phyloP scores from a whole-genome alignment of 169 alveolate genomes.

The Plasmodium knowlesi region DNA sequence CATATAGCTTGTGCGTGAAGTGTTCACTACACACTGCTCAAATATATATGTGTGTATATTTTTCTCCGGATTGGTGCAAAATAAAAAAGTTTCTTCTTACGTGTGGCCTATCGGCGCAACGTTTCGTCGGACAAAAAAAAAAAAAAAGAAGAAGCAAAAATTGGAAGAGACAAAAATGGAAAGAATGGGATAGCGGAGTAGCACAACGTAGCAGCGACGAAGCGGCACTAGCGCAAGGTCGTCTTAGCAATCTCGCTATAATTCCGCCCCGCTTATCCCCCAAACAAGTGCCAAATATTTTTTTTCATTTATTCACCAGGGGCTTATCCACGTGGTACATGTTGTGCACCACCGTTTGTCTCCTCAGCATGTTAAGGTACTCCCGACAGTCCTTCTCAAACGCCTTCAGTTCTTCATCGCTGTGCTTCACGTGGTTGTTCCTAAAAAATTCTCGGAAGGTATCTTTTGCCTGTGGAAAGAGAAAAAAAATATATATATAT shows the following conservation, averaged over 20 bases:
- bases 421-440: conserved; percentile 1
- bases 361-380: conserved; percentile 67
- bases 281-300: neutral
- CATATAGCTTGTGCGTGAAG: neutral
- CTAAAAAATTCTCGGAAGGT: conserved; percentile 68
- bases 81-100: neutral
- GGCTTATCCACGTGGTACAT: conserved; percentile 75
- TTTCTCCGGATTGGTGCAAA: neutral
- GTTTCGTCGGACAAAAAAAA: neutral
- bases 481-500: neutral
- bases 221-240: neutral
- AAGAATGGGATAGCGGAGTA: neutral
- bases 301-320: conserved; percentile 44
- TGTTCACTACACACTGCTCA: neutral
- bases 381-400: conserved; percentile 66
- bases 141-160: neutral
- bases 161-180: neutral
- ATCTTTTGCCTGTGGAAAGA: conserved; percentile 55
- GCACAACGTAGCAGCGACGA: neutral
- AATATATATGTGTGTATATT: neutral
- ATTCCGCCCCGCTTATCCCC: neutral
- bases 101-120: neutral
- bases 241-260: neutral
- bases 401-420: conserved; percentile 37
- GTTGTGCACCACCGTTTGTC: conserved; percentile 71